Conservation (phyloP, 305 asterid species). For the Fraxinus greggii region DNA sequence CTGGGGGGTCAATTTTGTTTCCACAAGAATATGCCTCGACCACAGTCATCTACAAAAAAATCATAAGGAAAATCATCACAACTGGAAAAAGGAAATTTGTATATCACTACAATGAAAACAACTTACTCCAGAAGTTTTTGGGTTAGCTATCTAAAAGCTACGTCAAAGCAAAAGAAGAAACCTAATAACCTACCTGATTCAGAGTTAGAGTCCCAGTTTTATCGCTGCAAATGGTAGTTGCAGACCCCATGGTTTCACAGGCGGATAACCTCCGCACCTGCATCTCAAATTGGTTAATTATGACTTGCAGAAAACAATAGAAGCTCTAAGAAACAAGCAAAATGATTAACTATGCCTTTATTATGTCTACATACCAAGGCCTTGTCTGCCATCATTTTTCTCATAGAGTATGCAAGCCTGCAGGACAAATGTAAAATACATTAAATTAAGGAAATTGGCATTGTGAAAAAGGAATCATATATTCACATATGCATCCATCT, state of each 20-base stretch:
- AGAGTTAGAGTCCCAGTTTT: slow-evolving; percentile 96
- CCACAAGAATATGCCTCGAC: slow-evolving; percentile 72
- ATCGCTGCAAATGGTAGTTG: slow-evolving; percentile 96
- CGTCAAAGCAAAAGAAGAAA: slow-evolving; percentile 22
- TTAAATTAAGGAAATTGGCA: slow-evolving; percentile 9
- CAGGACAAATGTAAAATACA: slow-evolving; percentile 26
- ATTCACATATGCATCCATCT: slow-evolving; percentile 12
- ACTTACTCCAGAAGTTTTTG: not conserved
- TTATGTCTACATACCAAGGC: slow-evolving; percentile 67
- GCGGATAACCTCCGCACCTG: slow-evolving; percentile 99
- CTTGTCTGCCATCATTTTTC: slow-evolving; percentile 98
- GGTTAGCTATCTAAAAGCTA: not conserved
- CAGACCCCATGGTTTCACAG: slow-evolving; percentile 98
- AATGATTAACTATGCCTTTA: slow-evolving; percentile 11
- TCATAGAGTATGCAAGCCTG: slow-evolving; percentile 99
- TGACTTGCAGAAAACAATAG: slow-evolving; percentile 8
- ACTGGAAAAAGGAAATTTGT: slow-evolving; percentile 9
- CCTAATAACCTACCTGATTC: slow-evolving; percentile 57
- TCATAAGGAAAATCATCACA: slow-evolving; percentile 14
- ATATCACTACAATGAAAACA: slow-evolving; percentile 24
- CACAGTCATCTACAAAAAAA: slow-evolving; percentile 71
- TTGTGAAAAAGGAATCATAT: slow-evolving; percentile 14
- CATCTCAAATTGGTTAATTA: slow-evolving; percentile 24
- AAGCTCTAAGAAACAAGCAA: not conserved
- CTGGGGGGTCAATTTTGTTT: slow-evolving; percentile 56